Evolutionary conservation across 2,329 filamentous ascomycete genomes (phyloP).

Genomic region (Pseudocercospora cruenta): DNA sequence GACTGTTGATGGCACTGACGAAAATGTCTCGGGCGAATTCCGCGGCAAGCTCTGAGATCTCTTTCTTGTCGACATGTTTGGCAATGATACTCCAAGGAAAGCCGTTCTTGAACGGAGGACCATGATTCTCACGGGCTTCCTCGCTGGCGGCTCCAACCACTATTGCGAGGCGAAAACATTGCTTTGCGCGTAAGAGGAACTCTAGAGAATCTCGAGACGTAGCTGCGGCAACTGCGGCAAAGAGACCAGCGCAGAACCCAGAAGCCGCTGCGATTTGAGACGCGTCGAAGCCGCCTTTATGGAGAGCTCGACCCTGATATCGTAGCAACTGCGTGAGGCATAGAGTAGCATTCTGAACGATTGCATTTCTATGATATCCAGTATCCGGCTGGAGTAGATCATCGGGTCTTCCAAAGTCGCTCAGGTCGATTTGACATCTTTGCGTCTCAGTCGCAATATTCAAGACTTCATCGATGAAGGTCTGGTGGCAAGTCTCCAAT

Average conservation of each 20-base stretch:
- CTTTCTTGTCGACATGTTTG: slow-evolving; percentile 4
- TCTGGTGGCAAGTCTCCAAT: slow-evolving; percentile 12
- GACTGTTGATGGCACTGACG: slow-evolving; percentile 10
- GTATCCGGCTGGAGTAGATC: slow-evolving; percentile 5
- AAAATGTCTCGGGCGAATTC: not conserved
- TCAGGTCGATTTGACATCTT: not conserved
- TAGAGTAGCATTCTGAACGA: slow-evolving; percentile 14
- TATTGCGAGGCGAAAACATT: slow-evolving; percentile 16
- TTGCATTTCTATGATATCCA: slow-evolving; percentile 11
- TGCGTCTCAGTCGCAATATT: not conserved
- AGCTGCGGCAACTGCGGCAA: slow-evolving; percentile 14
- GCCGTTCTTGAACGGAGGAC: not conserved
- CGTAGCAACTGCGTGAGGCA: slow-evolving; percentile 11
- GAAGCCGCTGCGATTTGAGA: not conserved
- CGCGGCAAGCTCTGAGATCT: slow-evolving; percentile 3
- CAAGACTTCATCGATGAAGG: slow-evolving; percentile 9
- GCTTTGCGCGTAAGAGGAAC: slow-evolving; percentile 5
- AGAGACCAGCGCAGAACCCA: slow-evolving; percentile 15
- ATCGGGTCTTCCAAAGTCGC: slow-evolving; percentile 7
- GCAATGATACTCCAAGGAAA: slow-evolving; percentile 15
- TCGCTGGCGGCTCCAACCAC: slow-evolving; percentile 11
- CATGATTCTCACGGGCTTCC: not conserved
- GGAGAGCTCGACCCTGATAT: slow-evolving; percentile 9
- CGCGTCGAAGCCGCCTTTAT: not conserved
- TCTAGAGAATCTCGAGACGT: not conserved